Evolutionary conservation across 257 asterid genomes (phyloP), one percentile per base, ranked within the genome.

Genomic region (Verbascum thapsus): DNA sequence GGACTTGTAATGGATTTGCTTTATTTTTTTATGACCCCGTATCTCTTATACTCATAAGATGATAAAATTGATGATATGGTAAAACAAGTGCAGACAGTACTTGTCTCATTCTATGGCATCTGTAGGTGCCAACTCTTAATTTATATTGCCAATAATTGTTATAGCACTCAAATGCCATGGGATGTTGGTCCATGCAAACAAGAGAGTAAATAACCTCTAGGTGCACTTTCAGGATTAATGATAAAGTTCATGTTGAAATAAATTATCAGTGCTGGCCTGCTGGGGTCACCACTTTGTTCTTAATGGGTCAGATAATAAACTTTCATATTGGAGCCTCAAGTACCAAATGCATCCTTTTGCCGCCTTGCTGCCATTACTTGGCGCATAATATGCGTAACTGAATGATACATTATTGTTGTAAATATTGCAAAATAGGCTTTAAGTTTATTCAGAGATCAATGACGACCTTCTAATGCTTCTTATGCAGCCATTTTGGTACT

Each of bases 11-110:
- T 30, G 17, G 11, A 8, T 22, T 35, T 45, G 17, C 9, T 64
- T 18, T 23, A 37, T 20, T 13, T 44, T n/a, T 48, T 62, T 68
- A 18, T 49, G 68, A 19, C 12, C 55, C 61, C 22, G 48, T 47
- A n/a, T n/a, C n/a, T n/a, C n/a, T n/a, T n/a, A n/a, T n/a, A n/a
- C n/a, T n/a, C n/a, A n/a, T n/a, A n/a, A n/a, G n/a, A n/a, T n/a
- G n/a, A n/a, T n/a, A n/a, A n/a, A n/a, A n/a, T n/a, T n/a, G n/a
- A n/a, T n/a, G n/a, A n/a, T n/a, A n/a, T n/a, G n/a, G n/a, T n/a
- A n/a, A n/a, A n/a, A n/a, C n/a, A 32, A 53, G 52, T 34, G 23
- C 57, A 26, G 30, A 52, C 53, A 69, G 58, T 61, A 54, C n/a
- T 56, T 38, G 5, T 41, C 47, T 57, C 26, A 58, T 37, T 45